These are phyloP conservation scores for Apiospora kogelbergensis DNA, from an alignment of 2,329 filamentous ascomycete species.

Conservation along the genomic window DNA sequence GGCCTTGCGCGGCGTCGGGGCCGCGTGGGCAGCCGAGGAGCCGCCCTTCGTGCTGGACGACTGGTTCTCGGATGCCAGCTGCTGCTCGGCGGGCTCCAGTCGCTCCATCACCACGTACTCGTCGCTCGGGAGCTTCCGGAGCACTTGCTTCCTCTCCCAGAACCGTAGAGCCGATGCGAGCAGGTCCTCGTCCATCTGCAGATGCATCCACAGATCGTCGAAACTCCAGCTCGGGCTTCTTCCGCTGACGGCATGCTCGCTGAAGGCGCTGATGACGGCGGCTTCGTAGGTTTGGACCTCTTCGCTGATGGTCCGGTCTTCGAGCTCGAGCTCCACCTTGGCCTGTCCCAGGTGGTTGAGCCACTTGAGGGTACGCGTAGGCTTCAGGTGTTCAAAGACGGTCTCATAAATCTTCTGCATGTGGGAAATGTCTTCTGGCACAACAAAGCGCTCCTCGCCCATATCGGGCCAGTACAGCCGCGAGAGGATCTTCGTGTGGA, in stretches of 20 bases:
- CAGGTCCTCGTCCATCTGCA: constrained; percentile 75
- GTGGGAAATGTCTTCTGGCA: constrained; percentile 58
- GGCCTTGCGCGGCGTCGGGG: constrained; percentile 48
- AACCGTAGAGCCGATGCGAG: constrained; percentile 67
- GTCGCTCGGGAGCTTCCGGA: constrained; percentile 55
- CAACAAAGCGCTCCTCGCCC: constrained; percentile 65
- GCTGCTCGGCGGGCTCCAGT: constrained; percentile 43
- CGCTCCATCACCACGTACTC: constrained; percentile 70
- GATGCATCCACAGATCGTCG: constrained; percentile 49
- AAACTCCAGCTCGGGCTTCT: constrained; percentile 44
- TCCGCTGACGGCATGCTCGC: constrained; percentile 24
- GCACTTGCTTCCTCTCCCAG: constrained; percentile 69
- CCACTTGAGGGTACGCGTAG: constrained; percentile 85
- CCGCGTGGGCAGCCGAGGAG: constrained; percentile 23
- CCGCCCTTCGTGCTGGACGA: constrained; percentile 19
- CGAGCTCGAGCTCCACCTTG: constrained; percentile 76
- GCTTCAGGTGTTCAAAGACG: constrained; percentile 78
- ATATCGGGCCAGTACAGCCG: constrained; percentile 91
- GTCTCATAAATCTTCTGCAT: constrained; percentile 71
- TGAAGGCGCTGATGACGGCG: constrained; percentile 81
- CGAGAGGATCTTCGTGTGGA: constrained; percentile 86
- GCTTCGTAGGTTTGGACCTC: constrained; percentile 84
- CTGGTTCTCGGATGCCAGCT: neutral
- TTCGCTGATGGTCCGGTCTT: constrained; percentile 72
- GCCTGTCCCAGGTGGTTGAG: constrained; percentile 79